A percentile compares a stretch with the other conserved stretches of the same genome.
These are phyloP conservation scores for Pterulicium gracile DNA, from an alignment of 1,284 basidiomycete genomes.

Conservation along the genomic window DNA sequence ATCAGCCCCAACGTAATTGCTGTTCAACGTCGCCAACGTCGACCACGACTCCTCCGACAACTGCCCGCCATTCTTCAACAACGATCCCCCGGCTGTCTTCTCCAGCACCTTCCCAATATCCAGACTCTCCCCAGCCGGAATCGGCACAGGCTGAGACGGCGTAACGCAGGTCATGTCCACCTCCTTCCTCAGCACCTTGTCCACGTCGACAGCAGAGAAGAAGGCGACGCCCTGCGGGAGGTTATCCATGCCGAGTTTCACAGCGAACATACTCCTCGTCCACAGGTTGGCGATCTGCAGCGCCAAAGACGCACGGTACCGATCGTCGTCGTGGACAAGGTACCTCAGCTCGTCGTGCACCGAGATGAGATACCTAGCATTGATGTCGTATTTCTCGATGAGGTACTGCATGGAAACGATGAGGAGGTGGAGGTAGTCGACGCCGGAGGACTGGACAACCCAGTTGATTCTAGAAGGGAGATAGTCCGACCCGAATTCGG, in stretches of 20 bases:
- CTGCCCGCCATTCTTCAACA: conserved; percentile 42
- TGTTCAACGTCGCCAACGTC: conserved; percentile 34
- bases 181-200: conserved; percentile 89
- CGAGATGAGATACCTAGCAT: conserved; percentile 91
- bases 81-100: conserved; percentile 55
- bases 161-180: conserved; percentile 95
- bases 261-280: conserved; percentile 91
- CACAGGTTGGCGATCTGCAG: conserved; percentile 94
- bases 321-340: conserved; percentile 82
- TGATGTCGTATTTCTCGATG: conserved; percentile 70
- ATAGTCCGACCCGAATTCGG: conserved; percentile 74
- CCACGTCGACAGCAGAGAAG: conserved; percentile 95
- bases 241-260: conserved; percentile 90
- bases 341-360: conserved; percentile 98
- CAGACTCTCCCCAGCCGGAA: conserved; percentile 80
- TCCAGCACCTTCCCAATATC: conserved; percentile 62
- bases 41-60: conserved; percentile 36
- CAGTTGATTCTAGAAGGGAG: conserved; percentile 98
- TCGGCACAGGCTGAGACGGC: conserved; percentile 78
- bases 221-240: conserved; percentile 92
- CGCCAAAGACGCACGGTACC: conserved; percentile 84
- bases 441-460: conserved; percentile 98
- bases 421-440: conserved; percentile 95
- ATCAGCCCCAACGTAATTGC: conserved; percentile 18
- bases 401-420: conserved; percentile 95